These are phyloP conservation scores for Iris pallida DNA, from an alignment of 116 monocot genomes.

Conservation along the genomic window DNA sequence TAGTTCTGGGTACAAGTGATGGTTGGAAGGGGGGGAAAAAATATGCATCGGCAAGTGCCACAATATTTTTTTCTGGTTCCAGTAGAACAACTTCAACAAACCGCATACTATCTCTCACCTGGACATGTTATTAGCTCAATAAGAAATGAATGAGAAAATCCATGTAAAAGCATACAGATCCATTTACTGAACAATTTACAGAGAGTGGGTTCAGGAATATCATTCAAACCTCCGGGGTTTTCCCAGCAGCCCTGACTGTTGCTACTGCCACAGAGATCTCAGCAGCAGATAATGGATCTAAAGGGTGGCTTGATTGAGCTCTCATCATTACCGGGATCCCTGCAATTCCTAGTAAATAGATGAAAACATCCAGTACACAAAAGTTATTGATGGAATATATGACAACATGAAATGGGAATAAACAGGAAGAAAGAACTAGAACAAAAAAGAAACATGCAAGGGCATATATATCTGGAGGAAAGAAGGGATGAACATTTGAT, in stretches of 20 bases:
- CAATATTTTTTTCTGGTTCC: constrained; percentile 85
- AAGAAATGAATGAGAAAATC: constrained; percentile 4
- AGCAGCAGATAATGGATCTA: constrained; percentile 92
- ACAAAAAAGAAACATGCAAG: neutral
- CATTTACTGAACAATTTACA: neutral
- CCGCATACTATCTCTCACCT: constrained; percentile 95
- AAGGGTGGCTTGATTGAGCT: constrained; percentile 82
- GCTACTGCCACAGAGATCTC: constrained; percentile 93
- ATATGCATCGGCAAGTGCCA: constrained; percentile 96
- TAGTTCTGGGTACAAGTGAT: constrained; percentile 76
- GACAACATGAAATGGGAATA: too few species aligned
- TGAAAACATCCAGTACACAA: neutral
- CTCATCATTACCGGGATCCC: constrained; percentile 70
- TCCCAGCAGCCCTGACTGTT: constrained; percentile 91
- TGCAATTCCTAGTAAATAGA: constrained; percentile 13
- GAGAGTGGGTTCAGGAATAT: neutral
- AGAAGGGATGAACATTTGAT: too few species aligned
- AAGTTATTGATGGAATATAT: too few species aligned
- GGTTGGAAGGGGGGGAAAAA: constrained; percentile 98
- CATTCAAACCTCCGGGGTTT: constrained; percentile 73
- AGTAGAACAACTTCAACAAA: constrained; percentile 90
- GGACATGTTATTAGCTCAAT: constrained; percentile 5
- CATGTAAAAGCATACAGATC: neutral
- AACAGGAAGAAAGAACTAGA: neutral
- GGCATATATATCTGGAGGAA: neutral